A percentile compares a stretch with the other conserved stretches of the same genome.
phyloP scores from a whole-genome alignment of 352 stramenopile genomes.

The Pythium insidiosum region DNA sequence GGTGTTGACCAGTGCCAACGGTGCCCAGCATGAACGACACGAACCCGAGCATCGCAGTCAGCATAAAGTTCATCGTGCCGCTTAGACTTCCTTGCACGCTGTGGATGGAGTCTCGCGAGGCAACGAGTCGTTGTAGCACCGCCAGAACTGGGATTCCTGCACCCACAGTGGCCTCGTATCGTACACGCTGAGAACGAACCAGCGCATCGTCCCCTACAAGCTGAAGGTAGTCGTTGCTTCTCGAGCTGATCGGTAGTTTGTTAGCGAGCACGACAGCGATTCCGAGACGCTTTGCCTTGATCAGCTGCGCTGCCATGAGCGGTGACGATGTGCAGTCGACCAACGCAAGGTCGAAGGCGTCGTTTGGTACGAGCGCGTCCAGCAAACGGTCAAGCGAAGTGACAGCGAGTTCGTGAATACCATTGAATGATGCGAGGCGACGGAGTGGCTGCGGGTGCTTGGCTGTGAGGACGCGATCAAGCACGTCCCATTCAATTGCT shows the following conservation, averaged over 20 bases:
- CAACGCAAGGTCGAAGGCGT: conserved; percentile 17
- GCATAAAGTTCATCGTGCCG: conserved; percentile 56
- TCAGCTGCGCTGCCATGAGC: conserved; percentile 10
- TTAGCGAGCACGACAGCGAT: conserved; percentile 38
- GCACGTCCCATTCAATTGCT: conserved; percentile 2
- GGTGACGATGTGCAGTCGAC: conserved; percentile 22
- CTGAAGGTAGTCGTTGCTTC: conserved; percentile 23
- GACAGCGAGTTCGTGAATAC: too few relatives aligned
- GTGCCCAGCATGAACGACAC: too few relatives aligned
- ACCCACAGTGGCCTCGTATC: conserved; percentile 54
- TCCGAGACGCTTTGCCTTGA: conserved; percentile 11
- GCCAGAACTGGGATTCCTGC: conserved; percentile 52
- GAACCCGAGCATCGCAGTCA: conserved; percentile 25
- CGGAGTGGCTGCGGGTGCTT: too few relatives aligned
- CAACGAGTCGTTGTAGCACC: conserved; percentile 37
- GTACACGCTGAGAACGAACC: conserved; percentile 13
- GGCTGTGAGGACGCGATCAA: conserved; percentile 5
- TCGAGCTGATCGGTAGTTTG: conserved; percentile 34
- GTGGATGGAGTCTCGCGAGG: conserved; percentile 34
- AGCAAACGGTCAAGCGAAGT: conserved; percentile 8
- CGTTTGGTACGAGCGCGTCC: not conserved
- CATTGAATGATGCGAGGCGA: too few relatives aligned
- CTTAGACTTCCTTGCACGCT: conserved; percentile 46
- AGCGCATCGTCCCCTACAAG: conserved; percentile 13
- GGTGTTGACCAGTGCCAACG: too few relatives aligned